Base-by-base conservation (phyloP, 2,329 filamentous ascomycete species). In the Dendryphion nanum region DNA sequence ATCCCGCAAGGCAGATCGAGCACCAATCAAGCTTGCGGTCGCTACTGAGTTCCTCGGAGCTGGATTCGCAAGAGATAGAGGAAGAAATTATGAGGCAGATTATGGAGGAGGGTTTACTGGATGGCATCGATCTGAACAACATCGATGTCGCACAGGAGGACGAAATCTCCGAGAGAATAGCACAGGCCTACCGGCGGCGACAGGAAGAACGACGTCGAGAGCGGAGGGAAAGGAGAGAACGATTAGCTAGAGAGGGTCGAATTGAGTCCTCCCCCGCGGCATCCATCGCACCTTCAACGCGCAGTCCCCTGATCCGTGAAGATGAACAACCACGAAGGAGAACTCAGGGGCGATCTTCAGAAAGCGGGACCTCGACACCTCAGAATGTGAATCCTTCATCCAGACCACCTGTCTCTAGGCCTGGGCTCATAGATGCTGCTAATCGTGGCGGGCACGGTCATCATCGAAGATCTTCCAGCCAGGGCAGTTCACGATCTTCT, bases 1-100 rank as follows among this genome's bases (percentile, higher is more conserved):
- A 58, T 6, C 61, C 64, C 6, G 42, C 55, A 6, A 71, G 85
- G 34, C 83, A 82, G 36, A 75, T 96, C 33, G 89, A 93, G 58
- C 91, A 96, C 58, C 91, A 97, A 69, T 85, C 89, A 1, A 95
- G 89, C 41, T 71, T 97, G 47, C 76, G 90, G 37, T 95, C 87
- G 7, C 69, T 97, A 42, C 82, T 97, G 42, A 90, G 87, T 56
- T 79, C 83, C 4, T 86, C 85, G 0, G 85, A 90, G 45, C 75
- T 87, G 40, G 86, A 86, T 51, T 81, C 84, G 31, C 77, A 81
- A 15, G 85, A 91, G 49, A 83, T 95, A 53, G 86, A 95, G 60
- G 81, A 86, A 43, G 89, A 95, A 60, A 94, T 96, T 42, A 79
- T 94, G 50, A 80, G 88, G 30, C 89, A 95, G 59, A 95, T 95